These are phyloP conservation scores for Hyaloperonospora arabidopsidis DNA, from an alignment of 352 stramenopile species.

Conservation along the genomic window DNA sequence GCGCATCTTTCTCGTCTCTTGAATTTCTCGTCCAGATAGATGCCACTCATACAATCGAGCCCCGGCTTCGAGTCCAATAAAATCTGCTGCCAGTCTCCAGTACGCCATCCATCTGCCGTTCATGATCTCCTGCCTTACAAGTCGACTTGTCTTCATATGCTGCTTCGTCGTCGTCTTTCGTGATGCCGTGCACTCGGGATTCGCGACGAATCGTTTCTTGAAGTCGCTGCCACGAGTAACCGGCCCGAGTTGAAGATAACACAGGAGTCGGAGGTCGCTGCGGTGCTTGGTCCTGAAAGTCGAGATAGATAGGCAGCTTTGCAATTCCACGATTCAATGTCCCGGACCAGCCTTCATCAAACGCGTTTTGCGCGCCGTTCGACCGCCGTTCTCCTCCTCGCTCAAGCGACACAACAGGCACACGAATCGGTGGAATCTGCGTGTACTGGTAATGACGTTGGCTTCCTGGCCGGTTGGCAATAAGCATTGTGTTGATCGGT, in stretches of 20 bases:
- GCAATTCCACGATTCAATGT: not conserved
- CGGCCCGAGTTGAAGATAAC: conserved; percentile 19
- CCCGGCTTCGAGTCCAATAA: conserved; percentile 26
- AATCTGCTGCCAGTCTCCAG: not conserved
- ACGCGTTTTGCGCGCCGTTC: conserved; percentile 3
- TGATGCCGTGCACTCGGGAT: conserved; percentile 52
- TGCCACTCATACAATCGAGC: conserved; percentile 10
- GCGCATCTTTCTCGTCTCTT: conserved; percentile 2
- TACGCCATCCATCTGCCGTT: conserved; percentile 7
- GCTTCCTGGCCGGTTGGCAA: conserved; percentile 20
- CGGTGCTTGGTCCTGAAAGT: conserved; percentile 1
- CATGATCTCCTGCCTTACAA: conserved; percentile 14
- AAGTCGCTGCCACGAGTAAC: conserved; percentile 72
- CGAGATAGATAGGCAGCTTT: not conserved
- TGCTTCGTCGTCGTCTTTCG: conserved; percentile 33
- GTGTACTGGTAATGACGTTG: conserved; percentile 10
- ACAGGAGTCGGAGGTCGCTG: conserved; percentile 7
- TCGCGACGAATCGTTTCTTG: conserved; percentile 67
- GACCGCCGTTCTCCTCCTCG: not conserved
- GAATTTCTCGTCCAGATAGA: conserved; percentile 8
- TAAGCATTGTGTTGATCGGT: conserved; percentile 27
- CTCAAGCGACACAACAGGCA: conserved; percentile 10
- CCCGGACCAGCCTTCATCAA: conserved; percentile 9
- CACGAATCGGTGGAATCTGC: conserved; percentile 29
- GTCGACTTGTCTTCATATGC: conserved; percentile 25